Conservation (phyloP, 2,329 filamentous ascomycete species). For the Myriosclerotinia duriaeana region DNA sequence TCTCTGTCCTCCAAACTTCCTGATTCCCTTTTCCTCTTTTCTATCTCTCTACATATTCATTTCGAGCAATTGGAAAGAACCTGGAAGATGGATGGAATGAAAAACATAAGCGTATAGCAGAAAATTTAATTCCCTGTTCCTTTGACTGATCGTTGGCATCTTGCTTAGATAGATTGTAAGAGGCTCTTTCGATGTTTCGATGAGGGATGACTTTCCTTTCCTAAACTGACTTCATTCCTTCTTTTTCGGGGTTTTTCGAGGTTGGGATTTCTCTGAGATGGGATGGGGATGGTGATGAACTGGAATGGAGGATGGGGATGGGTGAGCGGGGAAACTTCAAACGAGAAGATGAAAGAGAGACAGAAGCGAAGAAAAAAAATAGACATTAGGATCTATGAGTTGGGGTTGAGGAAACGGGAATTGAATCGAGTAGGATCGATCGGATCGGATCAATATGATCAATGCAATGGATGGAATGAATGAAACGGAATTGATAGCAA, state of each 20-base stretch:
- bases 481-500: background rate
- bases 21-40: background rate
- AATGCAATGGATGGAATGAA: background rate
- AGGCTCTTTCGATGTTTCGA: constrained; percentile 18
- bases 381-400: constrained; percentile 11
- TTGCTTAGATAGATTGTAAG: constrained; percentile 25
- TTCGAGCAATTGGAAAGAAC: constrained; percentile 6
- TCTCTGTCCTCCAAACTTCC: background rate
- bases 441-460: background rate
- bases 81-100: background rate
- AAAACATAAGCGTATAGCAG: background rate
- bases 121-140: background rate
- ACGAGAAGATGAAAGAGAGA: background rate
- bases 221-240: constrained; percentile 7
- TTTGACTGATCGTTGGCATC: constrained; percentile 23
- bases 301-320: background rate
- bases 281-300: no score
- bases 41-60: background rate
- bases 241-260: constrained; percentile 1
- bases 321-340: background rate
- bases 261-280: no score
- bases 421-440: background rate
- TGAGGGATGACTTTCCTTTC: background rate
- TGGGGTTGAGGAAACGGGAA: background rate
- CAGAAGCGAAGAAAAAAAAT: background rate